These are phyloP conservation scores for Skeletonema menzelii DNA, from an alignment of 108 stramenopile genomes.

Conservation along the genomic window DNA sequence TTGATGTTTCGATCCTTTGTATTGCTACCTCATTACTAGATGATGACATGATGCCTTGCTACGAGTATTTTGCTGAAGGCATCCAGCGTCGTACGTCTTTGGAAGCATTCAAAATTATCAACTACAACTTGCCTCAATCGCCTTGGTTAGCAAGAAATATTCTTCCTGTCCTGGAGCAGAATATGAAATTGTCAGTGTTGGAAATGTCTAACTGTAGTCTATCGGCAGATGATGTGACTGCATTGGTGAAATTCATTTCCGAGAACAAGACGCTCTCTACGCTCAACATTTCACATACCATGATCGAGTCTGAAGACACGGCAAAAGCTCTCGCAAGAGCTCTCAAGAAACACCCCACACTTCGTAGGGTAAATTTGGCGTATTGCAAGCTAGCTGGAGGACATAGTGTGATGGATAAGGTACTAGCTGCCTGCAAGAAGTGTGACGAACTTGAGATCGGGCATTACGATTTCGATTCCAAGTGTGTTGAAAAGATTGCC, in stretches of 20 bases:
- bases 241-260: neutral
- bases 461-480: neutral
- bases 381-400: neutral
- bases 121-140: constrained; percentile 3
- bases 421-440: neutral
- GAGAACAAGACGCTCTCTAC: neutral
- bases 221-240: neutral
- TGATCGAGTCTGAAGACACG: neutral
- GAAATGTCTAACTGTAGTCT: neutral
- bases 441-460: neutral
- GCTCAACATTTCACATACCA: neutral
- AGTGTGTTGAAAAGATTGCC: neutral
- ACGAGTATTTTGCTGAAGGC: constrained; percentile 14
- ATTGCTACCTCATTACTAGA: neutral
- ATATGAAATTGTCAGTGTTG: neutral
- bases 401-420: neutral
- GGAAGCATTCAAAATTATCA: neutral
- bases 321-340: neutral
- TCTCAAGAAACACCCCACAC: neutral
- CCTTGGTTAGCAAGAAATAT: neutral
- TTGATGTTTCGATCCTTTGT: too few species aligned
- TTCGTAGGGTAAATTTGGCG: neutral
- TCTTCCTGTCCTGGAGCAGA: neutral
- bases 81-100: neutral
- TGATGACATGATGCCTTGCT: constrained; percentile 12